phyloP scores from a whole-genome alignment of 129 eudicot species.

The Smallanthus sonchifolius region DNA sequence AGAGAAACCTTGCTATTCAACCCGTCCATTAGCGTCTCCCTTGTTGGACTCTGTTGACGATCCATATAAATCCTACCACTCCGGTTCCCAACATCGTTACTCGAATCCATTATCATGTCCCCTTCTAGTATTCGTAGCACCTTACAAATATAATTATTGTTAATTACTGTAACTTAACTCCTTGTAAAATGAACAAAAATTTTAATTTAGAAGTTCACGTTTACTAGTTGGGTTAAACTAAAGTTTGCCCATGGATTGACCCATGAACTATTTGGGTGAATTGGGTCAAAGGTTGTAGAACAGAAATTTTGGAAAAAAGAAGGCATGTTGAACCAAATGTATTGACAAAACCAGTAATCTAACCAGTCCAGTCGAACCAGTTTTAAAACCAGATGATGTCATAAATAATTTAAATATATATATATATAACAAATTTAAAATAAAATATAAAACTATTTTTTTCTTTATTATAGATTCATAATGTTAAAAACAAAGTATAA shows the following conservation, averaged over 20 bases:
- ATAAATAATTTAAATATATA: background rate
- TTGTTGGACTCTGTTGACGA: constrained; percentile 39
- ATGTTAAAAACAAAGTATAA: background rate
- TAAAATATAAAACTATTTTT: background rate
- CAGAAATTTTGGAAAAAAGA: background rate
- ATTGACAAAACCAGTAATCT: background rate
- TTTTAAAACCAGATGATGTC: background rate
- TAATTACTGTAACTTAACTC: background rate
- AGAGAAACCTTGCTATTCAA: constrained; percentile 40
- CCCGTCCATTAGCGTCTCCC: constrained; percentile 30
- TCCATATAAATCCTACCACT: constrained; percentile 64
- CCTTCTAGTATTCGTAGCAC: constrained; percentile 95
- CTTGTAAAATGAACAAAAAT: background rate
- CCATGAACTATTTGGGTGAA: background rate
- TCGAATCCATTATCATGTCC: constrained; percentile 68
- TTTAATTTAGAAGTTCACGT: background rate
- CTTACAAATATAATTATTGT: constrained; percentile 26
- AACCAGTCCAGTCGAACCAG: background rate
- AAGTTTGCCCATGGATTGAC: background rate
- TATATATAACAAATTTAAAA: background rate
- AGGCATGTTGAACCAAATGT: background rate
- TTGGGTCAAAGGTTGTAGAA: background rate
- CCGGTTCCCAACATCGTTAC: constrained; percentile 56
- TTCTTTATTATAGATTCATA: background rate
- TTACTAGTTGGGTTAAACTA: background rate